Conservation (phyloP, 441 rosid species). For the Euphorbia schlechtendalii region DNA sequence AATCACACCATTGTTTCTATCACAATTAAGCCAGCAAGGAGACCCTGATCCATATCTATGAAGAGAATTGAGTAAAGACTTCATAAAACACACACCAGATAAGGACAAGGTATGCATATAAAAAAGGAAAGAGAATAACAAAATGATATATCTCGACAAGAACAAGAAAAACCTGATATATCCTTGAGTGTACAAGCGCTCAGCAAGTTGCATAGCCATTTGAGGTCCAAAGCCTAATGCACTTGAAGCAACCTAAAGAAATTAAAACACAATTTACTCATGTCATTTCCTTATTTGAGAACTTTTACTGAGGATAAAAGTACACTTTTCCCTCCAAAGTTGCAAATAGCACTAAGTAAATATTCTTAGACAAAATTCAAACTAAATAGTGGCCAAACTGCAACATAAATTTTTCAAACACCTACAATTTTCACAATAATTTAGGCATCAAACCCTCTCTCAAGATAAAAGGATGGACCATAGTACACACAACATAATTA, state of each 20-base stretch:
- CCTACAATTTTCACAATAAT: too few relatives aligned
- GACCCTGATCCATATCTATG: background rate
- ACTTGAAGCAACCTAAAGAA: slow-evolving; percentile 83
- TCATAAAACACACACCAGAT: background rate
- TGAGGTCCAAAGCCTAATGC: slow-evolving; percentile 94
- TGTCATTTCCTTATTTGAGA: background rate
- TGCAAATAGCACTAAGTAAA: too few relatives aligned
- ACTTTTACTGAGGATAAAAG: background rate
- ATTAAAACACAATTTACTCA: slow-evolving; percentile 12
- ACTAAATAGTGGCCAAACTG: too few relatives aligned
- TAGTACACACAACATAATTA: too few relatives aligned
- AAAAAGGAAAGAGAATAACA: background rate
- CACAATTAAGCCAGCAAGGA: background rate
- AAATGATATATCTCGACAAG: slow-evolving; percentile 17
- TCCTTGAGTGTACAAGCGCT: slow-evolving; percentile 84
- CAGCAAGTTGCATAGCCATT: slow-evolving; percentile 84
- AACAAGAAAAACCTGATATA: slow-evolving; percentile 55
- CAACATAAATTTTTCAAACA: too few relatives aligned
- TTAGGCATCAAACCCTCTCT: too few relatives aligned
- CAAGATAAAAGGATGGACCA: too few relatives aligned
- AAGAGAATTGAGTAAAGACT: background rate
- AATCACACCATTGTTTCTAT: too few relatives aligned
- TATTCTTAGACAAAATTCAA: too few relatives aligned
- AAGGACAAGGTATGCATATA: background rate
- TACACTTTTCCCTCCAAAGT: too few relatives aligned